A percentile compares a stretch with the other conserved stretches of the same genome.
Evolutionary conservation across 495 filamentous ascomycete genomes (phyloP).

Genomic region (Aspergillus biplanus): DNA sequence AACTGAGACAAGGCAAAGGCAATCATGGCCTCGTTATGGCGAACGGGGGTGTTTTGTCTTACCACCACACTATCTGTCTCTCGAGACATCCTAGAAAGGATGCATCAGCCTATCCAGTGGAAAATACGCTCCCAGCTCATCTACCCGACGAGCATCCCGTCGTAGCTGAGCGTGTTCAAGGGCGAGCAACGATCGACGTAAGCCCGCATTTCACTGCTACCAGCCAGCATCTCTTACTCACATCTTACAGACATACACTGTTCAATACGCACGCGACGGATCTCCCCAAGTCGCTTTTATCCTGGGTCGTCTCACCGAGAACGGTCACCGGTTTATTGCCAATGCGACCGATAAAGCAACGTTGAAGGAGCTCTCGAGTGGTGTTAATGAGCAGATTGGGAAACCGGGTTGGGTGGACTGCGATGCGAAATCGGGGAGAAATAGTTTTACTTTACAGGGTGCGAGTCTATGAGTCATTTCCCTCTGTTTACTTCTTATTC

Average conservation of each 20-base stretch:
- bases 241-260: conserved; percentile 54
- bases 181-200: background rate
- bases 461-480: too few relatives aligned
- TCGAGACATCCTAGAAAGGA: conserved; percentile 24
- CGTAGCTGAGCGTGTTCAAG: background rate
- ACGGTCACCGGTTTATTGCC: conserved; percentile 51
- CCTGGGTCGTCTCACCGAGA: conserved; percentile 45
- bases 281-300: conserved; percentile 44
- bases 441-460: background rate
- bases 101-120: background rate
- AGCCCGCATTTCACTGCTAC: background rate
- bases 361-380: conserved; percentile 23
- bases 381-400: background rate
- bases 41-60: conserved; percentile 56
- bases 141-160: background rate
- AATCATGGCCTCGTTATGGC: conserved; percentile 51
- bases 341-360: conserved; percentile 47
- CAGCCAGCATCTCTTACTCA: background rate
- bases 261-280: conserved; percentile 51
- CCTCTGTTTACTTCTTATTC: too few relatives aligned
- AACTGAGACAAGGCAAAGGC: conserved; percentile 40
- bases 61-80: conserved; percentile 55
- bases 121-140: background rate
- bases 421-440: background rate
- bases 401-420: background rate